Conservation (phyloP, 768 basidiomycete species). For the Chalciporus chontae region DNA sequence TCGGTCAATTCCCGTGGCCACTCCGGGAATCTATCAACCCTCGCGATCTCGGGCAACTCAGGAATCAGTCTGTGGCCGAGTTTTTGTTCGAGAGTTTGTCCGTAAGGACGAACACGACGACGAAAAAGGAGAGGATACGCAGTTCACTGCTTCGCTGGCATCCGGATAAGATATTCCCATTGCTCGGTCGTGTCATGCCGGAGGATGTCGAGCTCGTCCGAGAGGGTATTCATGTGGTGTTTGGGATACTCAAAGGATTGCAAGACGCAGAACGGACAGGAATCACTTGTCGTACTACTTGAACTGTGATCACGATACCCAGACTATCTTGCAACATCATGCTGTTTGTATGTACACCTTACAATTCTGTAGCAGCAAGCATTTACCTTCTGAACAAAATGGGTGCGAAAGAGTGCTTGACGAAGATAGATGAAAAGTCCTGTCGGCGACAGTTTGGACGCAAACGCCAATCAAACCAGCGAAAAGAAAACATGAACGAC, state of each 20-base stretch:
- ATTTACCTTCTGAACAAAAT: no score
- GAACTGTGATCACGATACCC: no score
- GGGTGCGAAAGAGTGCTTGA: no score
- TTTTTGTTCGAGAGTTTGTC: conserved; percentile 49
- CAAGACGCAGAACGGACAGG: conserved; percentile 31
- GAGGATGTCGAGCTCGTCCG: conserved; percentile 44
- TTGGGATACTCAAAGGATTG: conserved; percentile 31
- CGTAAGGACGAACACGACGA: conserved; percentile 39
- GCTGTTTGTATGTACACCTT: no score
- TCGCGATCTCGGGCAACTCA: conserved; percentile 33
- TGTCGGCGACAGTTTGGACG: no score
- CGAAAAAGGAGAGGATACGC: conserved; percentile 52
- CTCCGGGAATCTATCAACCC: conserved; percentile 22
- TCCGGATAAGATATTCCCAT: conserved; percentile 54
- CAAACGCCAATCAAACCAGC: no score
- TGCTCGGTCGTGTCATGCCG: conserved; percentile 41
- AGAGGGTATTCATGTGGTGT: conserved; percentile 46
- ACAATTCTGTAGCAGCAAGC: no score
- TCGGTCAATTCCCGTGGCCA: conserved; percentile 66
- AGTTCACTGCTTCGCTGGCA: conserved; percentile 64
- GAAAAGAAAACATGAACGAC: no score
- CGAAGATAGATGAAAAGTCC: no score
- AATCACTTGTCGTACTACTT: background rate
- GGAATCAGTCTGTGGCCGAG: conserved; percentile 37
- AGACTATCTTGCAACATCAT: no score